Percentiles rank a stretch among this genome's conserved stretches.
Conservation (phyloP, 1,284 basidiomycete species). For the Cryptococcus sp. region DNA sequence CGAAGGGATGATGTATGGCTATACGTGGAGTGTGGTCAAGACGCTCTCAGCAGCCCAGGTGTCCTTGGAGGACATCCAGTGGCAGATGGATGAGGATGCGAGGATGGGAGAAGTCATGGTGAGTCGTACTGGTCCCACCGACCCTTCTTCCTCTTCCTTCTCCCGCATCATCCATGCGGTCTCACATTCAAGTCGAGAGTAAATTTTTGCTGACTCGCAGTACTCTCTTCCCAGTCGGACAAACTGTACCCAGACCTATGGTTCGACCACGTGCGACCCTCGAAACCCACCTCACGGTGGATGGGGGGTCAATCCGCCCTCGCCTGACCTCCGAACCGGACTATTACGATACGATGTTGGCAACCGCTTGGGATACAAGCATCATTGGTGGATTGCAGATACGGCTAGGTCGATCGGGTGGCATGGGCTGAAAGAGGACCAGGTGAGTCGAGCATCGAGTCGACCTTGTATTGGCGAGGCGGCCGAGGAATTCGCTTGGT, state of each 20-base stretch:
- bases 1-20: conserved; percentile 22
- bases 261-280: not conserved
- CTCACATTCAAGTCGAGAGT: not conserved
- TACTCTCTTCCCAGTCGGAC: conserved; percentile 10
- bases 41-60: conserved; percentile 17
- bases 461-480: too few relatives aligned
- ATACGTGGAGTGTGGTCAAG: conserved; percentile 21
- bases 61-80: conserved; percentile 1
- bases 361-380: not conserved
- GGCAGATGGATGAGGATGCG: conserved; percentile 19
- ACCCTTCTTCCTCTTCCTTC: too few relatives aligned
- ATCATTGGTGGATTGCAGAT: not conserved
- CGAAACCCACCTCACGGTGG: not conserved
- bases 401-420: not conserved
- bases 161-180: too few relatives aligned
- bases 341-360: conserved; percentile 7
- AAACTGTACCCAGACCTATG: not conserved
- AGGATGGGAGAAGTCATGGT: conserved; percentile 22
- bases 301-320: not conserved
- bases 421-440: conserved; percentile 4
- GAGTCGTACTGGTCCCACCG: not conserved
- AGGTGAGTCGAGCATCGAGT: conserved; percentile 4
- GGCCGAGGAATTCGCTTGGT: too few relatives aligned
- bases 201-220: not conserved
- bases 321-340: conserved; percentile 10